Conservation (phyloP, 1,284 basidiomycete species). For the Pseudozyma pruni region DNA sequence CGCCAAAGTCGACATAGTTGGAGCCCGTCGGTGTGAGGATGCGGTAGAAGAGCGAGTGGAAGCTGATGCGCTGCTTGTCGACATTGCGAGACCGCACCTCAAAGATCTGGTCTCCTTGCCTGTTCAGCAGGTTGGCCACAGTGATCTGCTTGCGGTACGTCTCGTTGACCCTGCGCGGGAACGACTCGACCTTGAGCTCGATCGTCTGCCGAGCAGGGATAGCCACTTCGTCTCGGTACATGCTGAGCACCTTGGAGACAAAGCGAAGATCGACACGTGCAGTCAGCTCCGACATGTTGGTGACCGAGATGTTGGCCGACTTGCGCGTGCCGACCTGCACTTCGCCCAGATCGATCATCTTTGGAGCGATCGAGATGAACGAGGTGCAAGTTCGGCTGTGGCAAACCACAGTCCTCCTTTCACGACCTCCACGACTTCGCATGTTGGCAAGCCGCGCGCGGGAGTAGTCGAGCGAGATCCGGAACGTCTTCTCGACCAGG, state of each 20-base stretch:
- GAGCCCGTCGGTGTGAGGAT: conserved; percentile 71
- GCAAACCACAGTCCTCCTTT: conserved; percentile 68
- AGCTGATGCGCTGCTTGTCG: conserved; percentile 71
- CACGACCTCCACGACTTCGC: conserved; percentile 61
- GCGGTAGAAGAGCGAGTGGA: conserved; percentile 72
- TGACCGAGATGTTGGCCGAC: conserved; percentile 68
- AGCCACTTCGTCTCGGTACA: conserved; percentile 70
- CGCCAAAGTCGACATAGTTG: conserved; percentile 72
- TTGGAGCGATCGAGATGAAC: conserved; percentile 69
- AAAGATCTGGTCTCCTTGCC: conserved; percentile 69
- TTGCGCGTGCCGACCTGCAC: conserved; percentile 71
- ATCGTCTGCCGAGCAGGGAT: conserved; percentile 70
- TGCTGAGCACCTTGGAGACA: conserved; percentile 71
- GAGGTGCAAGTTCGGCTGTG: conserved; percentile 70
- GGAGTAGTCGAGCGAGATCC: conserved; percentile 70
- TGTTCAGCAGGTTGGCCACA: conserved; percentile 67
- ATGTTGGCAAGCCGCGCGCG: conserved; percentile 58
- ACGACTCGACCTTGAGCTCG: conserved; percentile 71
- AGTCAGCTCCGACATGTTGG: conserved; percentile 70
- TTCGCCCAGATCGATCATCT: conserved; percentile 70
- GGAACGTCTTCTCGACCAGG: conserved; percentile 69
- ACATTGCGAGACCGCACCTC: conserved; percentile 71
- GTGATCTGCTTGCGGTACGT: conserved; percentile 71
- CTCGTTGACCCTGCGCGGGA: conserved; percentile 71
- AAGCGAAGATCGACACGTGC: conserved; percentile 71